A percentile compares a stretch with the other conserved stretches of the same genome.
Conservation (phyloP, 352 stramenopile species). For the Phytophthora citrophthora region DNA sequence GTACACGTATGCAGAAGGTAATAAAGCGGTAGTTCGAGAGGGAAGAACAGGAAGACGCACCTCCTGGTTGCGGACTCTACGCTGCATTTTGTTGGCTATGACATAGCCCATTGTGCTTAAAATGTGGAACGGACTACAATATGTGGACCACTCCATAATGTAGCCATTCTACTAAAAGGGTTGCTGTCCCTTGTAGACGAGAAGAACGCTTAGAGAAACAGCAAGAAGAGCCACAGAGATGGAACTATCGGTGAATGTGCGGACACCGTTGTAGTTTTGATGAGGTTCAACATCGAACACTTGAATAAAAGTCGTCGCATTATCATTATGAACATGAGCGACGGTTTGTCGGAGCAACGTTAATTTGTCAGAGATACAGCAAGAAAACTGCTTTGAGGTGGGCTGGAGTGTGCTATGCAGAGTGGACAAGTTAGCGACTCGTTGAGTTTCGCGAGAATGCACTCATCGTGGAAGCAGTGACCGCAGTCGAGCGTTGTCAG, state of each 20-base stretch:
- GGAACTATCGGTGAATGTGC: neutral
- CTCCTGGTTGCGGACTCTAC: conserved; percentile 64
- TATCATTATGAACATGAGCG: conserved; percentile 26
- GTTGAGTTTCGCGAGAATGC: conserved; percentile 86
- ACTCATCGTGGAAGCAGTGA: conserved; percentile 89
- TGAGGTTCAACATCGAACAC: neutral
- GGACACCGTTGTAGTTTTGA: neutral
- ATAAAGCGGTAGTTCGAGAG: neutral
- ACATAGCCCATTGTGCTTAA: no score
- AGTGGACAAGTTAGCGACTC: conserved; percentile 69
- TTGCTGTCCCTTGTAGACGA: conserved; percentile 16
- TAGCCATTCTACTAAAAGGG: conserved; percentile 8
- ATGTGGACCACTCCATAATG: neutral
- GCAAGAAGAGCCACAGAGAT: conserved; percentile 6
- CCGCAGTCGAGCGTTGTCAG: conserved; percentile 82
- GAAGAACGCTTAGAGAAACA: no score
- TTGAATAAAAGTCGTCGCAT: conserved; percentile 14
- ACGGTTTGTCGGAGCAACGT: neutral
- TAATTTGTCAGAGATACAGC: conserved; percentile 1
- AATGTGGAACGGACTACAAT: neutral
- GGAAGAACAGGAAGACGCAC: conserved; percentile 30
- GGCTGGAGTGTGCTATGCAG: conserved; percentile 38
- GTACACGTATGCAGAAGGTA: neutral
- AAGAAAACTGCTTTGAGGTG: conserved; percentile 18
- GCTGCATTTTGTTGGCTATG: conserved; percentile 46